Conservation (phyloP, 371 early-diverging fungal genomes). For the Actinomortierella wolfii region DNA sequence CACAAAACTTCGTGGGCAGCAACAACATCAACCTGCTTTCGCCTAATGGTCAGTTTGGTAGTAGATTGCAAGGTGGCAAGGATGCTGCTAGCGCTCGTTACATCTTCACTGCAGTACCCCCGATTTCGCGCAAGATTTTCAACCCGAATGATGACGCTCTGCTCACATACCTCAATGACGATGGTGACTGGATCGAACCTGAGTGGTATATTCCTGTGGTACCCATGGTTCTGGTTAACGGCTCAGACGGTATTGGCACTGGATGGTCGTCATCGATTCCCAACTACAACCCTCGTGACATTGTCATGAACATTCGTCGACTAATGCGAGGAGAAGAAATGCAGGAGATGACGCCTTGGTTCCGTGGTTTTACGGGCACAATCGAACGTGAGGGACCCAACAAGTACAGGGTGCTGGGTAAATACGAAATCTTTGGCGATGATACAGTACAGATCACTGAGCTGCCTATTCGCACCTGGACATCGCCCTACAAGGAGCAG, state of each 20-base stretch:
- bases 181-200: slow-evolving; percentile 96
- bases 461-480: slow-evolving; percentile 96
- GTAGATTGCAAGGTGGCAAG: slow-evolving; percentile 96
- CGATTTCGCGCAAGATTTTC: slow-evolving; percentile 87
- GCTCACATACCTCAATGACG: slow-evolving; percentile 92
- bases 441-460: slow-evolving; percentile 90
- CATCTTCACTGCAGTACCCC: slow-evolving; percentile 87
- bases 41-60: slow-evolving; percentile 98
- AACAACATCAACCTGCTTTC: slow-evolving; percentile 96
- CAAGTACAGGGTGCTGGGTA: slow-evolving; percentile 80
- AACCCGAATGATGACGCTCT: slow-evolving; percentile 90
- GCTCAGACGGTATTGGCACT: slow-evolving; percentile 99
- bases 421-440: slow-evolving; percentile 71
- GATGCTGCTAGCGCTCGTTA: slow-evolving; percentile 99
- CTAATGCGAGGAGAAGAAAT: slow-evolving; percentile 82
- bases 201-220: slow-evolving; percentile 97
- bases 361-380: slow-evolving; percentile 90
- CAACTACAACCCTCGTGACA: slow-evolving; percentile 92
- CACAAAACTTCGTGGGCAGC: slow-evolving; percentile 98
- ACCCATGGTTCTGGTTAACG: slow-evolving; percentile 98
- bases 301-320: slow-evolving; percentile 89
- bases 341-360: slow-evolving; percentile 94
- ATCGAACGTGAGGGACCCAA: slow-evolving; percentile 62
- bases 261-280: slow-evolving; percentile 90
- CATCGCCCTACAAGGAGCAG: slow-evolving; percentile 91